phyloP scores from a whole-genome alignment of 2,329 filamentous ascomycete species.

The Coniella vitis region DNA sequence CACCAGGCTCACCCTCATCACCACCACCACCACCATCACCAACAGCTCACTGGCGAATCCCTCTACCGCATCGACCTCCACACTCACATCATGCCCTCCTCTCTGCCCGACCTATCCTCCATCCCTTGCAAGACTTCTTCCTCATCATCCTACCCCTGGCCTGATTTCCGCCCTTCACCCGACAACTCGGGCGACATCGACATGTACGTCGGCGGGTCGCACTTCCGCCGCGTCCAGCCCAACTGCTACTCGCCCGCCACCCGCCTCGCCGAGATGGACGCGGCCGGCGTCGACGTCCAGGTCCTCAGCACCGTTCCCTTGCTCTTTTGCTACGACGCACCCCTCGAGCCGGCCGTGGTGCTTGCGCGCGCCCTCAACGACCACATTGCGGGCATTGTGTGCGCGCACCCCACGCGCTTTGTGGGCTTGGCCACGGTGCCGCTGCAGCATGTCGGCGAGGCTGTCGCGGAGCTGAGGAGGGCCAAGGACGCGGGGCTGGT shows the following conservation, averaged over 20 bases:
- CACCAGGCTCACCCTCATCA: conserved; percentile 1
- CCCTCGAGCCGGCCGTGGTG: conserved; percentile 21
- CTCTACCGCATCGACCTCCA: conserved; percentile 31
- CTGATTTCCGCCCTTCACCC: conserved; percentile 21
- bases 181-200: conserved; percentile 23
- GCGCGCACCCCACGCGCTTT: conserved; percentile 22
- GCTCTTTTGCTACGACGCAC: conserved; percentile 31
- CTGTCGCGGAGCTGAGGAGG: conserved; percentile 24
- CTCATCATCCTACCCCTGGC: conserved; percentile 25
- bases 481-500: conserved; percentile 21
- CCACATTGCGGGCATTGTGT: conserved; percentile 24
- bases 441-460: conserved; percentile 24
- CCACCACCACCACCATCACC: too few species aligned
- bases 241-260: conserved; percentile 26
- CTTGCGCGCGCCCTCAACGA: conserved; percentile 27
- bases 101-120: conserved; percentile 33
- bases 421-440: conserved; percentile 28
- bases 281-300: conserved; percentile 28
- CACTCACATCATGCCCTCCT: conserved; percentile 30
- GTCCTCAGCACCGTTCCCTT: conserved; percentile 30
- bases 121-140: conserved; percentile 32
- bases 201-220: conserved; percentile 27
- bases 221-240: conserved; percentile 28
- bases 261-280: conserved; percentile 27
- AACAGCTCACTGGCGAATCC: conserved; percentile 14